Evolutionary conservation across 129 eudicot genomes (phyloP), one percentile per base, ranked within the genome.

Genomic region (Lactuca saligna): DNA sequence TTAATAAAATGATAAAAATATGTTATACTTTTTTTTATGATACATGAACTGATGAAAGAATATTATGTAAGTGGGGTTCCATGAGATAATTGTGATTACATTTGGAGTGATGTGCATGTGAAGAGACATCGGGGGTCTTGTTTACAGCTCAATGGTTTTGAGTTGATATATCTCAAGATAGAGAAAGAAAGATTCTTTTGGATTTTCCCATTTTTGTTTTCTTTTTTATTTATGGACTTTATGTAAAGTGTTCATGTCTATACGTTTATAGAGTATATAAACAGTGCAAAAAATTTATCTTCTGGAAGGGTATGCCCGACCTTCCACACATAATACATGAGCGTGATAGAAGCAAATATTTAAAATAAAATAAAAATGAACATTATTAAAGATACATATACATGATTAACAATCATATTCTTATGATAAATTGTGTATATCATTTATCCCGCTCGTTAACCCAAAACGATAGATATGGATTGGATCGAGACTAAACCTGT

Each of bases 111-210:
- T 79, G 62, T 72, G 81, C 81, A 75, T 73, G 87, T 63, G 79
- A 61, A 76, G 69, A 62, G 86, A 67, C 70, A 78, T 44, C 20
- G 75, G 82, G 87, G 87, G 83, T 72, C 79, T 82, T 75, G 32
- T 60, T 46, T 66, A 57, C 85, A 82, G 89, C 87, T 79, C 57
- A 64, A 79, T 39, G 69, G 70, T 8, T 76, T 60, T 44, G 82
- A 59, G 83, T 50, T 71, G 83, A 78, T 70, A 64, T 44, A 42
- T 42, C 49, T 57, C 41, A 66, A 79, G 88, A 88, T 82, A 46
- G 77, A 75, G 81, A 81, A 66, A 56, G 84, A 83, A 85, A 79
- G 84, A 85, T 85, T 89, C 89, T 79, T 81, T 77, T 77, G 80
- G 76, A 71, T 81, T 79, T 68, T 71, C 65, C 63, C 73, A 66